These are phyloP conservation scores for Pichia nakasei DNA, from an alignment of 805 yeast species.

Conservation along the genomic window DNA sequence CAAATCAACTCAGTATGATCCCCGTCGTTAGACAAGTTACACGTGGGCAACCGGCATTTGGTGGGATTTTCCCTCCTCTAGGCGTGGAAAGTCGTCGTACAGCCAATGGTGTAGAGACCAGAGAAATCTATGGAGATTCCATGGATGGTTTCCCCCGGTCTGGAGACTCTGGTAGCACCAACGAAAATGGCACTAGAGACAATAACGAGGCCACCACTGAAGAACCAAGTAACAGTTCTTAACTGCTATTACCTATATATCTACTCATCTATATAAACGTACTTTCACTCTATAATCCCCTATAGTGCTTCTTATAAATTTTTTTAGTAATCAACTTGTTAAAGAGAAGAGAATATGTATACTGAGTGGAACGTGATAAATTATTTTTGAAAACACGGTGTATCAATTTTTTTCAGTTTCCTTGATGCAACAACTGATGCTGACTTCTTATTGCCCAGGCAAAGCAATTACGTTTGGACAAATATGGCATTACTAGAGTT, in stretches of 20 bases:
- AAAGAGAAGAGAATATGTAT: too few species aligned
- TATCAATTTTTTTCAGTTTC: not conserved
- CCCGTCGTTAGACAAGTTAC: constrained; percentile 14
- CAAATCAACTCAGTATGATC: constrained; percentile 2
- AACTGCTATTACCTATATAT: too few species aligned
- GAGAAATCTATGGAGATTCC: constrained; percentile 4
- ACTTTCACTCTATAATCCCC: too few species aligned
- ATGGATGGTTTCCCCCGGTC: not conserved
- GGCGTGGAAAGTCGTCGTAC: constrained; percentile 44
- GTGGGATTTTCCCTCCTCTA: constrained; percentile 29
- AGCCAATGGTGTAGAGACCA: constrained; percentile 35
- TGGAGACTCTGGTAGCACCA: not conserved
- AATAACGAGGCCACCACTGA: not conserved
- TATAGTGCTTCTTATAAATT: too few species aligned
- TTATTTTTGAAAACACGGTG: too few species aligned
- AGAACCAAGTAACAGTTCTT: too few species aligned
- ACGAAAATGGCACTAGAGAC: not conserved
- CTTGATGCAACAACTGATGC: too few species aligned
- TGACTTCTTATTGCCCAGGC: too few species aligned
- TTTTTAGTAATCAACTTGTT: too few species aligned
- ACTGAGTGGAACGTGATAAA: too few species aligned
- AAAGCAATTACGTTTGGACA: too few species aligned
- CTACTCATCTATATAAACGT: too few species aligned
- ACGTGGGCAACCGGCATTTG: not conserved
- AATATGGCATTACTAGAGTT: constrained; percentile 43